These are phyloP conservation scores for Xerocomus brunneocitrinus DNA, from an alignment of 768 basidiomycete genomes.

Conservation along the genomic window DNA sequence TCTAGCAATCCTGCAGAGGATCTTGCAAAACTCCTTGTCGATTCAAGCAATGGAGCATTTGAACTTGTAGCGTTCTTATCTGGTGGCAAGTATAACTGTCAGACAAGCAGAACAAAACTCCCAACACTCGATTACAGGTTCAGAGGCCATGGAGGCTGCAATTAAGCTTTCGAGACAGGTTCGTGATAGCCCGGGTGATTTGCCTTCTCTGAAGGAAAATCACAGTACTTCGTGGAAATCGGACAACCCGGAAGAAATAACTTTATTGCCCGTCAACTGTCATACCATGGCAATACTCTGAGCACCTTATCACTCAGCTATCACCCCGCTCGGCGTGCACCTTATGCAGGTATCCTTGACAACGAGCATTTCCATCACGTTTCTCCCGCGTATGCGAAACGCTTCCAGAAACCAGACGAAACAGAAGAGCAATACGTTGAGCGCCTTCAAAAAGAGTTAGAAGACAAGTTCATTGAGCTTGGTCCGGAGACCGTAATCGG, in stretches of 20 bases:
- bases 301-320: conserved; percentile 63
- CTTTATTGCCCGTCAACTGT: conserved; percentile 73
- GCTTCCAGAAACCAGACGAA: conserved; percentile 68
- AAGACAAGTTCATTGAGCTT: conserved; percentile 78
- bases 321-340: conserved; percentile 62
- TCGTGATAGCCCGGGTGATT: conserved; percentile 7
- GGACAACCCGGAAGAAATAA: conserved; percentile 68
- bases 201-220: background rate
- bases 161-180: conserved; percentile 81
- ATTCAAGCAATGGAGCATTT: conserved; percentile 71
- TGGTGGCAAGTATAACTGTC: conserved; percentile 48
- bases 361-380: conserved; percentile 73
- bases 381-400: conserved; percentile 80
- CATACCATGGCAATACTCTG: conserved; percentile 84
- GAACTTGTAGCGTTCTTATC: conserved; percentile 66
- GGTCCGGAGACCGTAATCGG: conserved; percentile 81
- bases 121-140: conserved; percentile 45
- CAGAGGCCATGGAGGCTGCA: conserved; percentile 87
- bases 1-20: conserved; percentile 79
- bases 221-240: conserved; percentile 65
- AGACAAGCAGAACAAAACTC: background rate
- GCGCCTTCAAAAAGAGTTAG: conserved; percentile 73
- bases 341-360: conserved; percentile 65
- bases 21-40: conserved; percentile 62
- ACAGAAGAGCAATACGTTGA: conserved; percentile 77